Base-by-base conservation (phyloP, 1,284 basidiomycete species). In the Cryptococcus neoformans region DNA sequence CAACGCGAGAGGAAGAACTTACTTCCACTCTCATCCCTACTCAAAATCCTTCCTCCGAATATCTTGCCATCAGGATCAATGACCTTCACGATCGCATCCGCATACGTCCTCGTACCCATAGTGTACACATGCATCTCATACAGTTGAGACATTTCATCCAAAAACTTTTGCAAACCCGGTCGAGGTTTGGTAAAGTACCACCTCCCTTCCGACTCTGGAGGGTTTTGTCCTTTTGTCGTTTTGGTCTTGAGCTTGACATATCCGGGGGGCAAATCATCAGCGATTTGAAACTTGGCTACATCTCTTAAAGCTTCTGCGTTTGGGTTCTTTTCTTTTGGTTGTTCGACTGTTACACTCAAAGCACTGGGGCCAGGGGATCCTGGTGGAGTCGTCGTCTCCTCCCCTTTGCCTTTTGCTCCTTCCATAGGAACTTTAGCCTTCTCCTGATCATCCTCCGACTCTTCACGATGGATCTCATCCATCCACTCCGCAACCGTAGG, bases 81-180 rank as follows among this genome's bases (percentile, higher is more conserved):
- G 41, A 92, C 87, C 55, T 87, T 85, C 79, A 93, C 97, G 14
- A 98, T 93, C 75, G 93, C 86, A 77, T 94, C 90, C 44, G 95
- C 95, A 76, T 99, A 99, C 46, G 92, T 89, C 45, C 95, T 85
- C 16, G 95, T 98, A 54, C 95, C 95, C 93, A 99, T 99, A 34
- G 95, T 99, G 79, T 99, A 99, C 51, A 99, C 93, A 76, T 99
- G 95, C 89, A 99, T 91, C 79, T 99, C 92, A 78, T 96, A 99
- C 69, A 88, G 87, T 55, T 82, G 78, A 46, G 89, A 84, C 63
- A 90, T 83, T 47, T 83, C 80, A 58, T 81, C 76, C 51, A 99
- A 81, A 73, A 99, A 97, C 45, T 84, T 80, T 48, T 82, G 78
- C 75, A 93, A 84, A n/a, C 92, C 92, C 0, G 95, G 95, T 63